Conservation (phyloP, 1,284 basidiomycete genomes). For the Ganoderma lucidum region DNA sequence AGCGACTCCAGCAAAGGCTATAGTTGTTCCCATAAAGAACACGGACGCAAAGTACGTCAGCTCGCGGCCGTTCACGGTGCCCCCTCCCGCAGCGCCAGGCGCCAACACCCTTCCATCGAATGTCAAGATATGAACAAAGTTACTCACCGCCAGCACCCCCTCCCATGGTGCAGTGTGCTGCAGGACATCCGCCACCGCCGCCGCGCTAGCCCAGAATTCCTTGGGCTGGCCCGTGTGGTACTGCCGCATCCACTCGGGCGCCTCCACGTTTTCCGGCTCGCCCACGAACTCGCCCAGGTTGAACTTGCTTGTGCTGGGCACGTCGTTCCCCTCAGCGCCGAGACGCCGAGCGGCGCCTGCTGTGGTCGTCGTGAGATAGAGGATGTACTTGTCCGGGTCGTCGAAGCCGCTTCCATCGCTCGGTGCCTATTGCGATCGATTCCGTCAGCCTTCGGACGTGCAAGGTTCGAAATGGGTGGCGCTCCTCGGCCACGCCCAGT, state of each 20-base stretch:
- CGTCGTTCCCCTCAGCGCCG: background rate
- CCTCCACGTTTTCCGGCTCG: conserved; percentile 26
- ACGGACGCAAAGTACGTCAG: background rate
- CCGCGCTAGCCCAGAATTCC: conserved; percentile 27
- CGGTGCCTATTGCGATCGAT: conserved; percentile 21
- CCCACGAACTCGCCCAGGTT: conserved; percentile 31
- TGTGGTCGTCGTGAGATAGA: conserved; percentile 28
- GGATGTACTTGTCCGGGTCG: conserved; percentile 32
- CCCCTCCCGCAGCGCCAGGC: background rate
- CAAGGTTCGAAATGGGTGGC: background rate
- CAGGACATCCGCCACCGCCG: conserved; percentile 24
- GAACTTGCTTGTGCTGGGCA: conserved; percentile 10
- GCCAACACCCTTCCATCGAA: background rate
- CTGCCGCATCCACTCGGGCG: conserved; percentile 28
- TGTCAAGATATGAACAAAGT: background rate
- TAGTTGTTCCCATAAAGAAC: background rate
- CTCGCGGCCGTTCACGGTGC: background rate
- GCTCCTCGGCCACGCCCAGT: background rate
- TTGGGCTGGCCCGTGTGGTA: conserved; percentile 22
- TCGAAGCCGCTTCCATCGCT: conserved; percentile 25
- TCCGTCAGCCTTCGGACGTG: background rate
- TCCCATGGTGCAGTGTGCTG: conserved; percentile 16
- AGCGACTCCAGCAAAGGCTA: conserved; percentile 26
- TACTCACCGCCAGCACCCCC: conserved; percentile 24
- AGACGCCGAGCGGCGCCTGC: conserved; percentile 4